Evolutionary conservation across 208 protist genomes (phyloP), one percentile per base, ranked within the genome.

Genomic region (Trypanosoma platydactyli): DNA sequence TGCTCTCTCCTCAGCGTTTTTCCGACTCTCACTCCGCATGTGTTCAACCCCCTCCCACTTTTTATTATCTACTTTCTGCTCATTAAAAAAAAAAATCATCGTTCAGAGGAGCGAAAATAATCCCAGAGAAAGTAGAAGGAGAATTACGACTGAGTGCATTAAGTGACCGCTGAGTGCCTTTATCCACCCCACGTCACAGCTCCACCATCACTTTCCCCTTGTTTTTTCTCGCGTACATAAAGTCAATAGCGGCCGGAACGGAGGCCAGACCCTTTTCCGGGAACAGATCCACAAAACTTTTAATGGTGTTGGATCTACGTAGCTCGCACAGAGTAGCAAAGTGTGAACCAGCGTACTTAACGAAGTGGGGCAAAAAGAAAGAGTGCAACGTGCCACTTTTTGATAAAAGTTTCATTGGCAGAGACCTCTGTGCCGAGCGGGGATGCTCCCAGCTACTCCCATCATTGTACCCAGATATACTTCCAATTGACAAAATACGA

Each of bases 341-440:
- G 70, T 93, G 84, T 35, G 24, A 41, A 9, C 49, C 41, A 44
- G 63, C 61, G 73, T 91, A 78, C 76, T 95, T 95, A 40, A 64
- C 65, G 63, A 81, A 93, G 79, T 95, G 89, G 2, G 89, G 89
- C 13, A 95, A 77, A 65, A 95, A 92, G 53, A 95, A 95, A 35
- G 84, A 84, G 52, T 87, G 81, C 41, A 95, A 74, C 2, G 77
- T 82, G 16, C 85, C 87, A 70, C 90, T 95, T 64, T 92, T 86
- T 27, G 80, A 77, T 24, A 95, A 76, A 50, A 95, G 81, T 54
- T 72, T 81, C 59, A 86, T 77, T 54, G 65, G 82, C 42, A 95
- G 64, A 25, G 87, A 83, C 40, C 22, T 57, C 24, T 68, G 16
- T 15, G 1, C n/a, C 46, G 41, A 60, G 40, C n/a, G n/a, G 18